These are phyloP conservation scores for Melampsora larici-populina DNA, from an alignment of 1,284 basidiomycete genomes.

Conservation along the genomic window DNA sequence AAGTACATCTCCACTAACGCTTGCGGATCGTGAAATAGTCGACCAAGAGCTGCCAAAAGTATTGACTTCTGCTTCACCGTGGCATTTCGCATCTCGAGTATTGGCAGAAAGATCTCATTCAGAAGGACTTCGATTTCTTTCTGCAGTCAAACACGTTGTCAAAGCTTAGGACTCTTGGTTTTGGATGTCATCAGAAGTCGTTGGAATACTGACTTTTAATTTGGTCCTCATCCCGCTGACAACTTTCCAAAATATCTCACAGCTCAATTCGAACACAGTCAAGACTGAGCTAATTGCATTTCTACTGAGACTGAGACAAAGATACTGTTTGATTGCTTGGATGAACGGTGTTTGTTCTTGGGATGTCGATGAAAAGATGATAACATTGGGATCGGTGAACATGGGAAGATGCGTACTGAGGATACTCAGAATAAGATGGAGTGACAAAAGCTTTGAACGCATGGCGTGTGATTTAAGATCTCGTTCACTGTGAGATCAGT, in stretches of 20 bases:
- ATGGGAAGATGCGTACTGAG: slow-evolving; percentile 83
- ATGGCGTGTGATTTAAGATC: slow-evolving; percentile 91
- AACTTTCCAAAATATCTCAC: slow-evolving; percentile 98
- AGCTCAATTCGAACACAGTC: slow-evolving; percentile 95
- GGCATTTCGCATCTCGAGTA: slow-evolving; percentile 95
- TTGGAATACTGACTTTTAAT: slow-evolving; percentile 66
- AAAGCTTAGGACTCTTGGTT: background rate
- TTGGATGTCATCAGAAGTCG: background rate
- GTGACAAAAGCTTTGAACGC: slow-evolving; percentile 86
- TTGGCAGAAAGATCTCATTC: slow-evolving; percentile 98
- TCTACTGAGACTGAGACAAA: slow-evolving; percentile 86
- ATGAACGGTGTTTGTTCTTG: slow-evolving; percentile 81
- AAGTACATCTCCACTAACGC: slow-evolving; percentile 94
- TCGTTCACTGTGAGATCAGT: slow-evolving; percentile 64
- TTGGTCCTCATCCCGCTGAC: slow-evolving; percentile 88
- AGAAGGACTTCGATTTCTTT: slow-evolving; percentile 99
- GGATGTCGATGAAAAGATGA: slow-evolving; percentile 81
- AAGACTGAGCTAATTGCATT: slow-evolving; percentile 94
- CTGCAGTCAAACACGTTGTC: slow-evolving; percentile 55
- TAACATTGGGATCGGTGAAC: slow-evolving; percentile 76
- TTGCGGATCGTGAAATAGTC: slow-evolving; percentile 88
- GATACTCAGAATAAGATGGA: slow-evolving; percentile 88
- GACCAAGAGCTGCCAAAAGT: slow-evolving; percentile 73
- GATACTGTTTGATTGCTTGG: slow-evolving; percentile 88
- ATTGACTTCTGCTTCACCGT: slow-evolving; percentile 91